Base-by-base conservation (phyloP, 176 grass and related monocot genomes). In the Phoenix roebelenii region DNA sequence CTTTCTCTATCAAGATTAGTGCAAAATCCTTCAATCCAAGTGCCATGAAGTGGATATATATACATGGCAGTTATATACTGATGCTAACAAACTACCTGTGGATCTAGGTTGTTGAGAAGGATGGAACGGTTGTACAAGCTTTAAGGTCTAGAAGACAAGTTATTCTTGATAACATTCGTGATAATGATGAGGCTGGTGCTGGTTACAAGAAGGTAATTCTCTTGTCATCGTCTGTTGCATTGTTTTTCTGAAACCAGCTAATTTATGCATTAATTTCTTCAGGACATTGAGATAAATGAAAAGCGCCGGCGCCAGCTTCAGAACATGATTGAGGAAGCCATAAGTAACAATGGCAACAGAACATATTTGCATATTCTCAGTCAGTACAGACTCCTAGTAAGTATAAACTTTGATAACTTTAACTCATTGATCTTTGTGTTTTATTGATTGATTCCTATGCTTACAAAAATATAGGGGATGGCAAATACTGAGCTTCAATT, bases 301-400 rank as follows among this genome's bases (percentile, higher is more conserved):
- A 76, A 68, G 55, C 85, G 76, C 60, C 81, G 70, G 57, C 67
- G 56, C 56, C 84, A 98, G 23, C 79, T 98, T 57, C 93, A 98
- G 82, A 63, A 77, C 78, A 98, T 89, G 93, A 98, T 98, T 3
- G 87, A 98, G 65, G 88, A 98, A 76, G 79, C 93, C 58, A 83
- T 80, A 22, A 89, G 84, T 80, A 98, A 92, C 67, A 98, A 98
- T 74, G 82, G 76, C 26, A 92, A 98, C 64, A 85, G 50, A 85
- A 98, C 93, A 10, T 98, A 98, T 58, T 85, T 98, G 19, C 84
- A 89, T 59, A 92, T 98, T 77, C 88, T 98, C 20, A 98, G 93
- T 65, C 93, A 98, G 57, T 98, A 98, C 76, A 79, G 93, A 68
- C 88, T 98, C 72, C 93, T 98, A 60, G 93, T 98, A 84, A 85